Evolutionary conservation across 2,329 filamentous ascomycete species (phyloP), one percentile per base, ranked within the genome.

Genomic region (Beauveria australis): DNA sequence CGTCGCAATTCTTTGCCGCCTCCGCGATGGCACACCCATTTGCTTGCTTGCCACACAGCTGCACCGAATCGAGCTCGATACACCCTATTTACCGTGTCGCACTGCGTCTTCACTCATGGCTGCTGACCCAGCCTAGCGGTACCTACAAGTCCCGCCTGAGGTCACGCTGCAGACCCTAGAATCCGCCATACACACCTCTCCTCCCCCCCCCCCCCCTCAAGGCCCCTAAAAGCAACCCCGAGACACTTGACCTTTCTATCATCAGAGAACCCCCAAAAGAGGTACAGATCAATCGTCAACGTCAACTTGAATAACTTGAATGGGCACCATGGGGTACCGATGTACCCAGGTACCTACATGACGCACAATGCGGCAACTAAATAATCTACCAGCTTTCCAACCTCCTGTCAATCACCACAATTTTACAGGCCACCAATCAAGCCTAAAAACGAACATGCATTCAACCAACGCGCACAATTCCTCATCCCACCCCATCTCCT

Each of bases 51-150:
- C 33, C 30, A 41, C 55, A 46, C 30, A 43, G 22, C 22, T 58
- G 55, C 46, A 58, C 44, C 46, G 30, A 46, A 58, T 58, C 33
- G 55, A 57, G 46, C 44, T 48, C 22, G 30, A 46, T 28, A 44
- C n/a, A 16, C 26, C 30, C 41, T 55, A n/a, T n/a, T n/a, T n/a
- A 44, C 44, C n/a, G 28, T 16, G 53, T 48, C 54, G 53, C 41
- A 30, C 41, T 57, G 41, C 30, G 53, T 47, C 40, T 44, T 48
- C 24, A 43, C 16, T n/a, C 18, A 43, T 40, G 37, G 28, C 54
- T 19, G 7, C 19, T 28, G 55, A 58, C 55, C 55, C 55, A 24
- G 46, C 28, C 30, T 19, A 48, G 55, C 33, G 55, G 55, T 58
- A 58, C 55, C 46, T 49, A 18, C 53, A 19, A 33, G 18, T 33